Evolutionary conservation across 108 stramenopile species (phyloP), one percentile per base, ranked within the genome.

Genomic region (Mayamaea pseudoterrestris): DNA sequence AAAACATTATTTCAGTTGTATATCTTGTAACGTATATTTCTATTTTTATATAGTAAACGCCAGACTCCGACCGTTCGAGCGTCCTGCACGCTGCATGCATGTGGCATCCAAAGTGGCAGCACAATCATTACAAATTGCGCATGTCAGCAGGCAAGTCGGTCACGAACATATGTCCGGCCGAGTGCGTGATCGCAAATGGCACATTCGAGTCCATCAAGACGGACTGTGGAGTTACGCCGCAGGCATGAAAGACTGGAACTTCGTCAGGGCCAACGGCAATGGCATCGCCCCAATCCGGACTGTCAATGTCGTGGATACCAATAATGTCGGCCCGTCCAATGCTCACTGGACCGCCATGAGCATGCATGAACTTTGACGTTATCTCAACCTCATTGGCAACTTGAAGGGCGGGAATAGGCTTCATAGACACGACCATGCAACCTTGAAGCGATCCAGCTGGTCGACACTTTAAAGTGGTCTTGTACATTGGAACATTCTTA

Each of bases 151-250:
- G 61, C 36, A 78, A 47, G 57, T 88, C 85, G 5, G 78, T 75
- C 24, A 95, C 88, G 50, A 95, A 83, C 93, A 95, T 95, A 53
- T 84, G 69, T n/a, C 93, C 93, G 11, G 93, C 83, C 7, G 53
- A 55, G 49, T 95, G 93, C 23, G 90, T 90, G 34, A 92, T 79
- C n/a, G 73, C 77, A 48, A 90, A 73, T 1, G 68, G 63, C 1
- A 84, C 70, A 32, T 59, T 68, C 30, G 63, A 55, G 0, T 76
- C 56, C 76, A 82, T 71, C 28, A 92, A 50, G n/a, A 83, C 85
- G 17, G 41, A 53, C 53, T 92, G 90, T 4, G 94, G 86, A 5
- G 94, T 92, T 5, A 92, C 88, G 11, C 94, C 94, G 65, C 94
- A 95, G 5, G 81, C 85, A 77, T 86, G 87, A 61, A 95, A 95